phyloP scores from a whole-genome alignment of 257 asterid genomes.

The Capsicum baccatum region DNA sequence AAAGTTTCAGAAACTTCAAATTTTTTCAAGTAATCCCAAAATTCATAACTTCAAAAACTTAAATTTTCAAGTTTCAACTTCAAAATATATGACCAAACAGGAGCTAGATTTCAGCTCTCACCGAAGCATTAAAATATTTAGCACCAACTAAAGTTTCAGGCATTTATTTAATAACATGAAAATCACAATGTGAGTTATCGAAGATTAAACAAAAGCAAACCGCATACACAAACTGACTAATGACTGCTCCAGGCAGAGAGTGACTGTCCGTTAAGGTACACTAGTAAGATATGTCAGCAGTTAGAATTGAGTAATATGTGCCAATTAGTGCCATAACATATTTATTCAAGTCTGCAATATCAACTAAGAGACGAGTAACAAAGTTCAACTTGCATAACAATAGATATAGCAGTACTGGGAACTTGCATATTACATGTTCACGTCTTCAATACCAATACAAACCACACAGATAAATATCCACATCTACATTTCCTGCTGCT shows the following conservation, averaged over 20 bases:
- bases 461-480: neutral
- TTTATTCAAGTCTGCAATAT: neutral
- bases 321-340: neutral
- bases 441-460: neutral
- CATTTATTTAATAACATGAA: neutral
- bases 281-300: neutral
- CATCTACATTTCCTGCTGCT: conserved; percentile 23
- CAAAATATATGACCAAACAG: too few relatives aligned
- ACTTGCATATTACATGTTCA: neutral
- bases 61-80: too few relatives aligned
- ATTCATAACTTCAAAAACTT: too few relatives aligned
- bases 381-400: neutral
- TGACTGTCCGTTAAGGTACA: neutral
- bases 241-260: neutral
- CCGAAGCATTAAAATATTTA: too few relatives aligned
- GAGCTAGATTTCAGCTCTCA: too few relatives aligned
- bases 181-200: neutral
- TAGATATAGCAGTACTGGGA: neutral
- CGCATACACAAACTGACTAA: neutral
- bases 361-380: neutral
- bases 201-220: neutral
- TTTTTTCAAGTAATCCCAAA: too few relatives aligned
- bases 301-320: neutral
- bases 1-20: too few relatives aligned
- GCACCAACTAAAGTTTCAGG: too few relatives aligned